Evolutionary conservation across 352 stramenopile species (phyloP).

Genomic region (Globisporangium splendens): DNA sequence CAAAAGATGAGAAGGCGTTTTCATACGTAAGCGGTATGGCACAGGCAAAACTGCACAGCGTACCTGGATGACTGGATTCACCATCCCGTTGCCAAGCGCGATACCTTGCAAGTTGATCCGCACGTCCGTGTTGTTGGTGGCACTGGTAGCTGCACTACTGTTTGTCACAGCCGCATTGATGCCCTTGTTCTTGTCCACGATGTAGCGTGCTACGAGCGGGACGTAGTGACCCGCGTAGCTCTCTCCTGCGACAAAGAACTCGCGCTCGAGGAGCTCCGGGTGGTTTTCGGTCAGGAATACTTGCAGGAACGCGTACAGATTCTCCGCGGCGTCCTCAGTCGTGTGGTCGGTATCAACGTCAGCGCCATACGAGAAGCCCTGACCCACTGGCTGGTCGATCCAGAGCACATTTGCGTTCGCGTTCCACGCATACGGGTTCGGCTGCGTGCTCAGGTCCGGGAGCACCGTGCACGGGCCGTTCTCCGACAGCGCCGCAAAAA

Average conservation of each 20-base stretch:
- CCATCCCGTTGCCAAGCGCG: constrained; percentile 53
- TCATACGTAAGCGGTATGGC: background rate
- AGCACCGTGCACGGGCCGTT: constrained; percentile 52
- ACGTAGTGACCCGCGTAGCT: constrained; percentile 59
- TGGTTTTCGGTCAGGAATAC: constrained; percentile 38
- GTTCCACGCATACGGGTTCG: constrained; percentile 53
- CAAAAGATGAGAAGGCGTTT: background rate
- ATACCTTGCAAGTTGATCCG: constrained; percentile 46
- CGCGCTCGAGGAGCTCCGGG: constrained; percentile 35
- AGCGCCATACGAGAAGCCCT: constrained; percentile 47
- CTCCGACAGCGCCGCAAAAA: constrained; percentile 42
- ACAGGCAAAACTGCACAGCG: background rate
- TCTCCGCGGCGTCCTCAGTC: constrained; percentile 32
- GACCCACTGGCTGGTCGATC: constrained; percentile 45
- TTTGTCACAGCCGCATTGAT: constrained; percentile 1
- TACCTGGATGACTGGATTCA: constrained; percentile 34
- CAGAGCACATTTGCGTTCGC: constrained; percentile 53
- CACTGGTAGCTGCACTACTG: background rate
- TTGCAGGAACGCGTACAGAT: constrained; percentile 45
- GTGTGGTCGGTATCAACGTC: constrained; percentile 21
- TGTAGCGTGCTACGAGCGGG: constrained; percentile 44
- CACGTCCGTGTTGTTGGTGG: constrained; percentile 2
- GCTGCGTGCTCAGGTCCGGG: constrained; percentile 25
- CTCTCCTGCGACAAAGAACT: constrained; percentile 49
- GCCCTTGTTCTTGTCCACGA: constrained; percentile 37